Conservation (phyloP, 2,329 filamentous ascomycete species). For the Alternaria brassicae region DNA sequence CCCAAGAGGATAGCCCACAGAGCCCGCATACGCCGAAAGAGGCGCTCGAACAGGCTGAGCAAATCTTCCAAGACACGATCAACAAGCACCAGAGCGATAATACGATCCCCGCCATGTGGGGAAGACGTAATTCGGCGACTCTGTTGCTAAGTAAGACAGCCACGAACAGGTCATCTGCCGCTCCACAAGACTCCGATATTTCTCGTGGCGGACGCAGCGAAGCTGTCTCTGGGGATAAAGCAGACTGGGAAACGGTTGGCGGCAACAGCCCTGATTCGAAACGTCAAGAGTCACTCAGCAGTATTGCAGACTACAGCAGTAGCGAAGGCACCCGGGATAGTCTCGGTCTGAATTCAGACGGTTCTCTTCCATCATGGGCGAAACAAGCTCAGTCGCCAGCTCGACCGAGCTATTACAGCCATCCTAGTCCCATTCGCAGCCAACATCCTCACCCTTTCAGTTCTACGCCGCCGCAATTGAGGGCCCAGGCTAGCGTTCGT, state of each 20-base stretch:
- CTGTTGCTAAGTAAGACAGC: slow-evolving; percentile 27
- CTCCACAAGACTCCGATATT: slow-evolving; percentile 7
- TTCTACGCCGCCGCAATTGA: slow-evolving; percentile 39
- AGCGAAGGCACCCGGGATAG: slow-evolving; percentile 34
- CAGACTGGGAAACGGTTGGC: slow-evolving; percentile 48
- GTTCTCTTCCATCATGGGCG: slow-evolving; percentile 19
- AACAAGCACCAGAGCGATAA: slow-evolving; percentile 10
- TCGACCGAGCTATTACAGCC: slow-evolving; percentile 34
- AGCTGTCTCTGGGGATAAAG: slow-evolving; percentile 26
- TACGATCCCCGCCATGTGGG: slow-evolving; percentile 45
- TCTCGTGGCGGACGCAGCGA: slow-evolving; percentile 1
- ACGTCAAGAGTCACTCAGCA: slow-evolving; percentile 32
- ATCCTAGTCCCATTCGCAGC: slow-evolving; percentile 32
- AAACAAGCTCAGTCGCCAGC: slow-evolving; percentile 17
- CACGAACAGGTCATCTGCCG: slow-evolving; percentile 5
- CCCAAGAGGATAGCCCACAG: slow-evolving; percentile 23
- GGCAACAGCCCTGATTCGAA: slow-evolving; percentile 23
- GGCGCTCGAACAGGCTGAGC: slow-evolving; percentile 41
- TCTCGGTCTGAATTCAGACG: slow-evolving; percentile 20
- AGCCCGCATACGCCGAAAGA: slow-evolving; percentile 31
- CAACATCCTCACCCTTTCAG: slow-evolving; percentile 38
- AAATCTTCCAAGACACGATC: slow-evolving; percentile 34
- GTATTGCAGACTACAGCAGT: slow-evolving; percentile 46
- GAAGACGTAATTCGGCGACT: slow-evolving; percentile 36
- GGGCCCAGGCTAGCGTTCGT: slow-evolving; percentile 10